A percentile compares a stretch with the other conserved stretches of the same genome.
Evolutionary conservation across 2,329 filamentous ascomycete species (phyloP).

Genomic region (Plectosphaerella plurivora): DNA sequence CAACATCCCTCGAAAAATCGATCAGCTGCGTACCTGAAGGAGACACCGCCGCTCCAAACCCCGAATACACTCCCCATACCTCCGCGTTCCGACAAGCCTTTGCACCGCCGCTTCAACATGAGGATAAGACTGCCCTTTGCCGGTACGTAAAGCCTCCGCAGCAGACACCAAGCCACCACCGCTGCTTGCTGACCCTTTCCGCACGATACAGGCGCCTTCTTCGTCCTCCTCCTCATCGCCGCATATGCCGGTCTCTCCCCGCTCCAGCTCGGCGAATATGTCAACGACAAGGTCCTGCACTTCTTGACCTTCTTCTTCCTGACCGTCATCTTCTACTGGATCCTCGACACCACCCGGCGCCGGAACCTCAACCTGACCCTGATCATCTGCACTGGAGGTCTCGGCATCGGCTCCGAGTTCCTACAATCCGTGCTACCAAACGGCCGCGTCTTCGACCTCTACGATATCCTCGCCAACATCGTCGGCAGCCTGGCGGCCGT

Average conservation of each 20-base stretch:
- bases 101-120: conserved; percentile 42
- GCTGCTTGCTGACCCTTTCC: conserved; percentile 8
- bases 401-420: conserved; percentile 72
- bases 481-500: conserved; percentile 70
- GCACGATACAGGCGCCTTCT: conserved; percentile 54
- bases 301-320: conserved; percentile 84
- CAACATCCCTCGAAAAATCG: neutral
- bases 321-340: conserved; percentile 91
- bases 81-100: too few species aligned
- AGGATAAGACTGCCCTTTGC: conserved; percentile 86
- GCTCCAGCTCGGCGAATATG: conserved; percentile 47
- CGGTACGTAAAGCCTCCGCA: conserved; percentile 48
- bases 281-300: conserved; percentile 91
- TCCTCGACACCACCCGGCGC: conserved; percentile 83
- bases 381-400: conserved; percentile 66
- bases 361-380: conserved; percentile 82
- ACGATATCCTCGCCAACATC: conserved; percentile 85
- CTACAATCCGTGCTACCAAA: conserved; percentile 72
- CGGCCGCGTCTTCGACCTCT: conserved; percentile 67
- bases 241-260: conserved; percentile 76
- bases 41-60: neutral
- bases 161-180: neutral
- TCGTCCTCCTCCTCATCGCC: conserved; percentile 66
- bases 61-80: conserved; percentile 1
- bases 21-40: neutral